These are phyloP conservation scores for Penicillium sp. DNA, from an alignment of 2,329 filamentous ascomycete genomes.

Conservation along the genomic window DNA sequence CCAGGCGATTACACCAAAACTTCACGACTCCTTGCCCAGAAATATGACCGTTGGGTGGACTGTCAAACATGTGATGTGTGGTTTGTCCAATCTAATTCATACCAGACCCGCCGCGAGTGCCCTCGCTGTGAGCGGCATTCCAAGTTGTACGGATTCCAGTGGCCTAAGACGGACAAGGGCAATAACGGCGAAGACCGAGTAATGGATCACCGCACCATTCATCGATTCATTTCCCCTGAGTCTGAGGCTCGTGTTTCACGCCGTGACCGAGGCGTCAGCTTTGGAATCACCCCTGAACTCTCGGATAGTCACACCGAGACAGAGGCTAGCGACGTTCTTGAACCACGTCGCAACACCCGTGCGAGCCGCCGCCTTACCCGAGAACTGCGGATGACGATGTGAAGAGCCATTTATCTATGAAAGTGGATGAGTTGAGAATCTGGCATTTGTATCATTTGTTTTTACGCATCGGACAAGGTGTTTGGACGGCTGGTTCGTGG, in stretches of 20 bases:
- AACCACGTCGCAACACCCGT: slow-evolving; percentile 37
- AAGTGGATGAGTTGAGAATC: neutral
- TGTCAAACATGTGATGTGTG: slow-evolving; percentile 79
- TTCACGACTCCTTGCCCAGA: slow-evolving; percentile 69
- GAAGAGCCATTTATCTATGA: slow-evolving; percentile 7
- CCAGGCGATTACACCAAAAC: slow-evolving; percentile 85
- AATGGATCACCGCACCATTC: slow-evolving; percentile 81
- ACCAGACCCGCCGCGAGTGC: slow-evolving; percentile 80
- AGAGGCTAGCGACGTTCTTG: slow-evolving; percentile 36
- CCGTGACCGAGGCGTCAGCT: slow-evolving; percentile 39
- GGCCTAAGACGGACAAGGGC: slow-evolving; percentile 92
- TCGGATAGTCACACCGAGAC: slow-evolving; percentile 41
- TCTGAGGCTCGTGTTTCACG: slow-evolving; percentile 57
- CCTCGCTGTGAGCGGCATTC: slow-evolving; percentile 93
- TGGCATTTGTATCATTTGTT: neutral
- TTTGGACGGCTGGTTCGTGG: neutral
- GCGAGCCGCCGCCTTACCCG: slow-evolving; percentile 34
- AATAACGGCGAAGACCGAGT: slow-evolving; percentile 69
- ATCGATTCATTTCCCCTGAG: slow-evolving; percentile 74
- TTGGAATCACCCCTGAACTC: slow-evolving; percentile 37
- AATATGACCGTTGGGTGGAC: slow-evolving; percentile 79
- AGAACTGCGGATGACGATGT: slow-evolving; percentile 39
- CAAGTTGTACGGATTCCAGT: slow-evolving; percentile 90
- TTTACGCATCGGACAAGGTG: neutral
- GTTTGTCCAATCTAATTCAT: slow-evolving; percentile 87